These are phyloP conservation scores for Spinacia oleracea DNA, from an alignment of 179 eudicot genomes.

Conservation along the genomic window DNA sequence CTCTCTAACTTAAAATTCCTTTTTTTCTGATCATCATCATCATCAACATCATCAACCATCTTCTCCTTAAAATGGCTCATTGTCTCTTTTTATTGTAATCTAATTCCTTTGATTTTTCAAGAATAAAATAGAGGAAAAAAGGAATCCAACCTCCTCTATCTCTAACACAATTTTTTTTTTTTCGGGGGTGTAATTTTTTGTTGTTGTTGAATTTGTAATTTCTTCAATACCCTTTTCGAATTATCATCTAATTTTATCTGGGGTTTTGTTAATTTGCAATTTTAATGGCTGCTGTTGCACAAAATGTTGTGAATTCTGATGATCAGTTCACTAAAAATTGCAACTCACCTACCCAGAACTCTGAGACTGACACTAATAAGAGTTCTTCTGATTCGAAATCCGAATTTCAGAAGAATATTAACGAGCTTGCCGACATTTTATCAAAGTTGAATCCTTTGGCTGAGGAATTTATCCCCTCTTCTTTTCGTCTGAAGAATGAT, in stretches of 20 bases:
- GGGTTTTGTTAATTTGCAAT: background rate
- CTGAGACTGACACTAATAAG: conserved; percentile 36
- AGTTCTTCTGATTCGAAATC: conserved; percentile 47
- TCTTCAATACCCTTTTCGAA: background rate
- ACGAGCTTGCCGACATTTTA: conserved; percentile 59
- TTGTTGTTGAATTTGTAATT: conserved; percentile 2
- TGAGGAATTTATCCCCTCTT: conserved; percentile 77
- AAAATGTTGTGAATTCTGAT: conserved; percentile 41
- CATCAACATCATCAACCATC: conserved; percentile 21
- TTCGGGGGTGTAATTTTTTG: conserved; percentile 2
- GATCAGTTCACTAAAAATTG: conserved; percentile 39
- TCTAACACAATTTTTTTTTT: background rate
- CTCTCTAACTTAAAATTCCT: background rate
- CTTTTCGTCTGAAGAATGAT: conserved; percentile 41
- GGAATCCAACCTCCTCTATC: conserved; percentile 13
- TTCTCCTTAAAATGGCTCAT: conserved; percentile 15
- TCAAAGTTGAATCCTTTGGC: conserved; percentile 88
- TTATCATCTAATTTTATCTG: background rate
- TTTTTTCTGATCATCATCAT: conserved; percentile 18
- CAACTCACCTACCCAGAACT: conserved; percentile 24
- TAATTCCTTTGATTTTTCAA: background rate
- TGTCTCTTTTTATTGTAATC: background rate
- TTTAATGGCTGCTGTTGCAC: conserved; percentile 40
- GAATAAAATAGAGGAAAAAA: conserved; percentile 1
- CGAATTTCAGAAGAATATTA: conserved; percentile 54